Conservation (phyloP, 331 rosid species). For the Quercus tomentella region DNA sequence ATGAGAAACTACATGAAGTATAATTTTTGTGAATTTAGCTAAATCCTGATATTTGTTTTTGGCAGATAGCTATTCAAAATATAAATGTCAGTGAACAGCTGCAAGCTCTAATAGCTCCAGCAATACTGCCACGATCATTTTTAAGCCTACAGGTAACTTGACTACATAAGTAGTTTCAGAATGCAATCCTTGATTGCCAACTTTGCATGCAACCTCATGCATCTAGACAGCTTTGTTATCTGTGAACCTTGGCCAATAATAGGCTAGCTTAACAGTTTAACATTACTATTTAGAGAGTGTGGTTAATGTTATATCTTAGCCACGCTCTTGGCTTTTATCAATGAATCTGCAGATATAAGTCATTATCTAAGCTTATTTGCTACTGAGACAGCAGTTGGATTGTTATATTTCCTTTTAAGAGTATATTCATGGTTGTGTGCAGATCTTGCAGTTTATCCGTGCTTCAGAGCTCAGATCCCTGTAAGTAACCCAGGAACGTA, state of each 20-base stretch:
- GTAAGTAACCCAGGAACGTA: slow-evolving; percentile 80
- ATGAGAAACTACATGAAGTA: not conserved
- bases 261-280: not conserved
- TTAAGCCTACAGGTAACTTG: slow-evolving; percentile 69
- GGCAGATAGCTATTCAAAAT: slow-evolving; percentile 75
- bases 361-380: not conserved
- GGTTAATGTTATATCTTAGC: not conserved
- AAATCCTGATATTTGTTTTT: slow-evolving; percentile 23
- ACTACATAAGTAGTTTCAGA: not conserved
- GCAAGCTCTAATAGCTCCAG: slow-evolving; percentile 88
- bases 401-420: not conserved
- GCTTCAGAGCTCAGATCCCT: slow-evolving; percentile 64
- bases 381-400: not conserved
- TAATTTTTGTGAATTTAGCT: slow-evolving; percentile 3
- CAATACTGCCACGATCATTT: slow-evolving; percentile 78
- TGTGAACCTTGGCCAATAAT: not conserved
- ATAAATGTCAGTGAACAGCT: slow-evolving; percentile 67
- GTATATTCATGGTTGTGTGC: slow-evolving; percentile 16
- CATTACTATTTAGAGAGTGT: not conserved
- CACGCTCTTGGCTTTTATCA: not conserved
- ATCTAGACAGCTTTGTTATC: not conserved
- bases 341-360: not conserved
- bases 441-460: slow-evolving; percentile 81
- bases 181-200: too few relatives aligned
- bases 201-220: not conserved